Percentiles rank a stretch among this genome's conserved stretches.
Evolutionary conservation across 257 asterid genomes (phyloP).

Genomic region (Datura wrightii): DNA sequence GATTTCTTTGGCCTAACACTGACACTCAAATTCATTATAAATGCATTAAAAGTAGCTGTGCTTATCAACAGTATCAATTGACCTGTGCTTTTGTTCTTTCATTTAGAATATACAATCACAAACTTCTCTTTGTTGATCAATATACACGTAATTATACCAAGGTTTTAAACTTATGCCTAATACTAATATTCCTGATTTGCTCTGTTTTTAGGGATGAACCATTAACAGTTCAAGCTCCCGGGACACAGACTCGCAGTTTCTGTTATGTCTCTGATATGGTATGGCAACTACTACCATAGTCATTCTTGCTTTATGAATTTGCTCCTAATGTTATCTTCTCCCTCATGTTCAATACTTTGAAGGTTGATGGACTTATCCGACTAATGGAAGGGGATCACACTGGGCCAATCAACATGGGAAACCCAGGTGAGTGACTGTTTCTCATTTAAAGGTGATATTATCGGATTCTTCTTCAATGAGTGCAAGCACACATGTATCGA

Average conservation of each 20-base stretch:
- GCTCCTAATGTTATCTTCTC: background rate
- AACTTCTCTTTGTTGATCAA: background rate
- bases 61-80: background rate
- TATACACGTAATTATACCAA: background rate
- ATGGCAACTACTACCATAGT: background rate
- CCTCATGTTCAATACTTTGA: background rate
- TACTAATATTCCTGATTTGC: background rate
- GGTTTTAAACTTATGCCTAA: background rate
- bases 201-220: slow-evolving; percentile 66
- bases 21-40: too few species aligned
- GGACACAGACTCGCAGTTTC: slow-evolving; percentile 87
- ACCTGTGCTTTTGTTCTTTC: background rate
- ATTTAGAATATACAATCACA: background rate
- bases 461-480: background rate
- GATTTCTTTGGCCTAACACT: too few species aligned
- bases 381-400: slow-evolving; percentile 64
- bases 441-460: background rate
- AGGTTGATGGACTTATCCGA: slow-evolving; percentile 62
- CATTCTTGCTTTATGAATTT: background rate
- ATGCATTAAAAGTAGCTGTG: too few species aligned
- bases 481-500: background rate
- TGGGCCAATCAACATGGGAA: slow-evolving; percentile 74
- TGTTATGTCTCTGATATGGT: slow-evolving; percentile 66
- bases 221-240: slow-evolving; percentile 89
- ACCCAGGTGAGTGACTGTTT: slow-evolving; percentile 52